Evolutionary conservation across 2,329 filamentous ascomycete genomes (phyloP).

Genomic region (Magnaporthiopsis poae): DNA sequence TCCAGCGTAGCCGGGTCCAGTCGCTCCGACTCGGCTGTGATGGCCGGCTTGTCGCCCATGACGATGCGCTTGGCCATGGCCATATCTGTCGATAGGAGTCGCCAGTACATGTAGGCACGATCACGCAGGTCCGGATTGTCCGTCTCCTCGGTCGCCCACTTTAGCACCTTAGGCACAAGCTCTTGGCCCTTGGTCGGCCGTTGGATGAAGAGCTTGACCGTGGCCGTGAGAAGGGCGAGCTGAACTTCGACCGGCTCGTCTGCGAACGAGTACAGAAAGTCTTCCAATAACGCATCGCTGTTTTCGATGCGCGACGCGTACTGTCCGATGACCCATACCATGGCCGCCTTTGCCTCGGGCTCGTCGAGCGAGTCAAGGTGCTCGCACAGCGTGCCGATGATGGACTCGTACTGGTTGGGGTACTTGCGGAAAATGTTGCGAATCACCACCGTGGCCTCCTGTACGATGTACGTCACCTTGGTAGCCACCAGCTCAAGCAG

Average conservation of each 20-base stretch:
- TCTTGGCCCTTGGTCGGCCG: constrained; percentile 88
- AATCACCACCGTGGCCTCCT: constrained; percentile 97
- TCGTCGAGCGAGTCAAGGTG: constrained; percentile 94
- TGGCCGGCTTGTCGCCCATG: constrained; percentile 94
- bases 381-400: constrained; percentile 90
- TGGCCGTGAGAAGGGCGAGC: constrained; percentile 84
- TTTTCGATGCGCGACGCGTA: constrained; percentile 97
- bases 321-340: constrained; percentile 99
- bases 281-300: constrained; percentile 82
- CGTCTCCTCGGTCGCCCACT: constrained; percentile 99
- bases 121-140: constrained; percentile 95
- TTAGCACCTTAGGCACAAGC: constrained; percentile 85
- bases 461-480: constrained; percentile 98
- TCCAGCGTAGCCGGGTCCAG: constrained; percentile 84
- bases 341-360: constrained; percentile 92
- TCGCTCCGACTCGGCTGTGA: constrained; percentile 91
- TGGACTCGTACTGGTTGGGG: constrained; percentile 95
- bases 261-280: constrained; percentile 86
- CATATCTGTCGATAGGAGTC: constrained; percentile 84
- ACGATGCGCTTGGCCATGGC: constrained; percentile 76
- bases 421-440: constrained; percentile 99
- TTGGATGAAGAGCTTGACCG: constrained; percentile 96
- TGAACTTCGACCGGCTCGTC: constrained; percentile 96
- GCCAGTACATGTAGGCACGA: constrained; percentile 99
- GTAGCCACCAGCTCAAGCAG: constrained; percentile 87